phyloP scores from a whole-genome alignment of 257 asterid genomes.

The Solanum microdontum region DNA sequence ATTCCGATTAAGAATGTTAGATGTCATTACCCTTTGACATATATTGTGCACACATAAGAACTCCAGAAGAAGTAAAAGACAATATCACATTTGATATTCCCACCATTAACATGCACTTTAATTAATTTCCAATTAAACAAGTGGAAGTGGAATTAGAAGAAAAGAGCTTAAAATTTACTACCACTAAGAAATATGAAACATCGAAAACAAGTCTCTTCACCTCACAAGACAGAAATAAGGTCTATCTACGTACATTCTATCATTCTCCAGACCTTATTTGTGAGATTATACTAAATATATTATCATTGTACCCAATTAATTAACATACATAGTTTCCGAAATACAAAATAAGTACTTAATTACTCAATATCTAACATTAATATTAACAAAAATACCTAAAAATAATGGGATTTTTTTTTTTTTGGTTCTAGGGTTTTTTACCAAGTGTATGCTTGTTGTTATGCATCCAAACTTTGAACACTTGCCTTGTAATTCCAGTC shows the following conservation, averaged over 20 bases:
- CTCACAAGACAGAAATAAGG: not conserved
- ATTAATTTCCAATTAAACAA: not conserved
- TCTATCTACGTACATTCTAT: not conserved
- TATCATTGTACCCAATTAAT: not conserved
- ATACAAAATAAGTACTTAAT: not conserved
- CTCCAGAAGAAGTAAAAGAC: not conserved
- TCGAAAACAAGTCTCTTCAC: not conserved
- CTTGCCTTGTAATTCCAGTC: slow-evolving; percentile 7
- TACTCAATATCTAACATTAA: not conserved
- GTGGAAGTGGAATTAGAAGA: not conserved
- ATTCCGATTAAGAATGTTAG: not conserved
- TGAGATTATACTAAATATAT: not conserved
- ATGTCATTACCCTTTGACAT: not conserved
- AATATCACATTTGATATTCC: not conserved
- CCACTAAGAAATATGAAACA: not conserved
- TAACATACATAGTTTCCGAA: not conserved
- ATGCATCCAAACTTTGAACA: slow-evolving; percentile 19
- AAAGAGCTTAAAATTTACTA: not conserved
- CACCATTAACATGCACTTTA: not conserved
- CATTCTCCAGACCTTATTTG: not conserved
- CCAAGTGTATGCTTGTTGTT: slow-evolving; percentile 17
- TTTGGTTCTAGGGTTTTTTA: slow-evolving; percentile 1
- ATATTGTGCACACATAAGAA: not conserved
- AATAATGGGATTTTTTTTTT: not conserved
- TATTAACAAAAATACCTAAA: not conserved